Conservation (phyloP, 164 flowering plant genomes). For the Vitis riparia region DNA sequence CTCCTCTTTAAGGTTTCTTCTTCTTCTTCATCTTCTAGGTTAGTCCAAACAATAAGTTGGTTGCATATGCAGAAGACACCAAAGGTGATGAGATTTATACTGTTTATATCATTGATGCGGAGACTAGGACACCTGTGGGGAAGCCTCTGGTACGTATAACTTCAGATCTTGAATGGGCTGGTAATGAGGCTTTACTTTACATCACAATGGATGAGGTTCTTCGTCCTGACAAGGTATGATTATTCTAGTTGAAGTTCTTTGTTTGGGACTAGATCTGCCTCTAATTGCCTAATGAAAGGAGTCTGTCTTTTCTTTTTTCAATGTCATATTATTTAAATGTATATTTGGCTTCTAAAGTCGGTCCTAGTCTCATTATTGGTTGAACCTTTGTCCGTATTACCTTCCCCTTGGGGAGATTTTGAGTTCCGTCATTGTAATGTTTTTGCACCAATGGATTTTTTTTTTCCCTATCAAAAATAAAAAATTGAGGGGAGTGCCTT, state of each 20-base stretch:
- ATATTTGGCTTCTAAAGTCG: too few species aligned
- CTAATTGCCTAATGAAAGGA: not conserved
- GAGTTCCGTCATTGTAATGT: too few species aligned
- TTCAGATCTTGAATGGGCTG: conserved; percentile 78
- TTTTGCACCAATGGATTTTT: too few species aligned
- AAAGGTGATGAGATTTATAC: conserved; percentile 90
- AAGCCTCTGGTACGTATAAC: conserved; percentile 62
- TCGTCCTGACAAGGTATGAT: conserved; percentile 81
- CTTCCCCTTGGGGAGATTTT: too few species aligned
- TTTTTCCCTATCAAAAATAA: too few species aligned
- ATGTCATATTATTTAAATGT: not conserved
- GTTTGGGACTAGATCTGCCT: not conserved
- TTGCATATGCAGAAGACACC: conserved; percentile 91
- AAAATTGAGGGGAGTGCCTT: too few species aligned
- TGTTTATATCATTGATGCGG: conserved; percentile 70
- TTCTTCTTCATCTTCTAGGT: conserved; percentile 39
- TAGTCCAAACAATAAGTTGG: conserved; percentile 80
- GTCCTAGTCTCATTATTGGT: too few species aligned
- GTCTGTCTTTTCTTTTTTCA: not conserved
- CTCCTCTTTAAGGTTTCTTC: conserved; percentile 5
- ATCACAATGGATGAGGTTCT: conserved; percentile 86
- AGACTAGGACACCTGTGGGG: conserved; percentile 51
- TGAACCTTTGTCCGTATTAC: too few species aligned
- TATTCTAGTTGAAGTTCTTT: not conserved
- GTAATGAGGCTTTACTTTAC: conserved; percentile 71